Base-by-base conservation (phyloP, 106 monocot species). In the Dendrobium catenatum region DNA sequence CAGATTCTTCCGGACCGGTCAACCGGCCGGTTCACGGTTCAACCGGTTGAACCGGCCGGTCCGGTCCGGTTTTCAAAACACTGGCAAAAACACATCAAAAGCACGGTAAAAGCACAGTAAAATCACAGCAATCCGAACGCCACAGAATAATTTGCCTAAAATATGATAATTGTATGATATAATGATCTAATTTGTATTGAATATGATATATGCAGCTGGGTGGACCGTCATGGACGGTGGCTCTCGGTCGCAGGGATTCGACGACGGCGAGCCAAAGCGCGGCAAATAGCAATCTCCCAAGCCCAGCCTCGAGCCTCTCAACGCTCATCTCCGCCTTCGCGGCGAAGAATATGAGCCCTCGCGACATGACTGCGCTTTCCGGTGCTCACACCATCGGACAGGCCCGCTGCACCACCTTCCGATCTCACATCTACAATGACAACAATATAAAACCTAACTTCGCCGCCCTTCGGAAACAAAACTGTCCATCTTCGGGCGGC, bases 361-460 rank as follows among this genome's bases (percentile, higher is more conserved):
- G 79, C 7, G 87, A 87, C 74, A 81, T 87, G 84, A 85, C 84
- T 0, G 87, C 87, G 42, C 87, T 87, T 24, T 85, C 87, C 18
- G 87, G 87, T 4, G 87, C 41, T 59, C 87, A 87, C 79, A 87
- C 84, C n/a, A 85, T 87, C 76, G 87, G 87, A 44, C 66, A 68
- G 43, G 79, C 87, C 9, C 64, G 33, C 0, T 87, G 87, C 82
- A 1, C 1, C 22, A 16, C 22, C 27, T 87, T 82, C 72, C 81
- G 81, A 26, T 5, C 51, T 31, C 31, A 31, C 31, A 31, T 31
- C 31, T 31, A 31, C 31, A 31, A 31, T 31, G 31, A 31, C 31
- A 20, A 78, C 67, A 75, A 85, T 70, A 42, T 86, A 51, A 79
- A 66, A 55, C 64, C n/a, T n/a, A 24, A 16, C 20, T 66, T 66